Evolutionary conservation across 2,329 filamentous ascomycete genomes (phyloP), one percentile per base, ranked within the genome.

Genomic region (Pleurostoma richardsiae): DNA sequence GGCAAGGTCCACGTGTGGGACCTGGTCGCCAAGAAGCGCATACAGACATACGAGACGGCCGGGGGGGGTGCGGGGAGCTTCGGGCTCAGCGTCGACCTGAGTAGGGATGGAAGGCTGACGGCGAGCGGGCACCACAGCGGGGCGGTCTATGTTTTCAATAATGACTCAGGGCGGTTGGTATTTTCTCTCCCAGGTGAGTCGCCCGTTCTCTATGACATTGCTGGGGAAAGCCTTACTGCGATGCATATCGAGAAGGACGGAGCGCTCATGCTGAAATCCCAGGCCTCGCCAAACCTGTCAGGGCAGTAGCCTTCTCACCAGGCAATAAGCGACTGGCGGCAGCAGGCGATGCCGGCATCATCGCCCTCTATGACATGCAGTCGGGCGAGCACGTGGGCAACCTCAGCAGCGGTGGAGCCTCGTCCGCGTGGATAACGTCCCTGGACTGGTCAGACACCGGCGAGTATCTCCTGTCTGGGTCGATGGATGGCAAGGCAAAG

Each of bases 71-170:
- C 55, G 4, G 90, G 90, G 10, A 92, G 86, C 65, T 97, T 96
- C 69, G 92, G 90, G 36, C 82, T 94, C 70, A 87, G 86, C 59
- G 83, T 99, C 51, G 91, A 94, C 63, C 68, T 97, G 63, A 84
- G 80, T 56, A 67, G 72, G 26, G 87, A 99, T 64, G 92, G 91
- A 45, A 84, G 81, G 52, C 86, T 90, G 65, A 95, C 91, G 30
- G 92, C 91, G 4, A 95, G 87, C 44, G 94, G 94, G 0, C 92
- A 99, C 67, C 88, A 96, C 64, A 96, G 88, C 59, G 94, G 94
- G 11, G 85, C 83, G 10, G 80, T 97, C 52, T 96, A 96, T 69
- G 83, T 99, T 51, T 99, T 97, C 76, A 91, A 90, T 72, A 97
- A 96, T 59, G 85, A 90, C 56, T 90, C 87, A 1, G 88, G 89